Base-by-base conservation (phyloP, 306 rosid genomes). In the Dicorynia guianensis region DNA sequence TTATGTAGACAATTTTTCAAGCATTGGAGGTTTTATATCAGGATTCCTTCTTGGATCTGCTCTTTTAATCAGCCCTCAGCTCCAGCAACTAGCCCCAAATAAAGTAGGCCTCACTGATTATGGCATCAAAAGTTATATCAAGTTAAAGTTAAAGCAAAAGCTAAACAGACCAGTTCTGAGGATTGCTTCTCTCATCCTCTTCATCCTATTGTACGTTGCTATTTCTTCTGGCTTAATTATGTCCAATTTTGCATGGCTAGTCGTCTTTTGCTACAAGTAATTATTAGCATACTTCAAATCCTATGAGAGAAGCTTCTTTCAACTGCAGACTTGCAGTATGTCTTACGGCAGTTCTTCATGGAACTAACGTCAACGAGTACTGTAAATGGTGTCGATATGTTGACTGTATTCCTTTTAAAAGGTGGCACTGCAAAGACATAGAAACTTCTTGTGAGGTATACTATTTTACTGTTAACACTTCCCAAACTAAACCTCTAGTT, bases 21-120 rank as follows among this genome's bases (percentile, higher is more conserved):
- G 70, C 87, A 71, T 83, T 49, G 97, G 97, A 52, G 98, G 97
- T 60, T 87, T 92, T 69, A 42, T 86, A 68, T 83, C 97, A n/a
- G 98, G 98, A 33, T 78, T 88, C 80, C 97, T 95, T 60, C 93
- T 95, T 8, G 97, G 97, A 77, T 87, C 90, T 42, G 84, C 76
- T 67, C 82, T 92, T 76, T 62, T 90, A 63, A 78, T 85, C 75
- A 70, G 80, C 63, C 90, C 89, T 50, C 80, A 82, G 83, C 74
- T 76, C 68, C 77, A 67, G 15, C 77, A 79, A 74, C 76, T 71
- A 60, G 78, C 84, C 65, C 88, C 85, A 80, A 87, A 70, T 50
- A 88, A 88, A 81, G 96, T 77, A 81, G 81, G 65, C 75, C 67
- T 72, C 63, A 50, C 87, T 56, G 87, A 85, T 30, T 81, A 78